These are phyloP conservation scores for Litsea cubeba DNA, from an alignment of 164 flowering plant genomes.

Conservation along the genomic window DNA sequence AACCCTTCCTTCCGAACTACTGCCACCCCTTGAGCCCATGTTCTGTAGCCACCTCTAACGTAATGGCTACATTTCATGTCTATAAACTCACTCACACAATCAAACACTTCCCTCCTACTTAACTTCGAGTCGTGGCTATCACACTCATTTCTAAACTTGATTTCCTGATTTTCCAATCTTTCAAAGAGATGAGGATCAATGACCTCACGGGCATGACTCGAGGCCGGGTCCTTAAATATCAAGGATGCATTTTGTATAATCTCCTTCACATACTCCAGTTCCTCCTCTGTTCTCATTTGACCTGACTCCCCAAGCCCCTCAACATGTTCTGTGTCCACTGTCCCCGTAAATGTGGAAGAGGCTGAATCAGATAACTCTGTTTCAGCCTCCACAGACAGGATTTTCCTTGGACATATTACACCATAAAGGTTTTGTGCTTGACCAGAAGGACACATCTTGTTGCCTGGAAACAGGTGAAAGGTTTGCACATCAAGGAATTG, in stretches of 20 bases:
- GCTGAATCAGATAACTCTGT: slow-evolving; percentile 79
- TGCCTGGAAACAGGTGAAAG: slow-evolving; percentile 35
- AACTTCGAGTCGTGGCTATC: slow-evolving; percentile 21
- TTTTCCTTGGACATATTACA: slow-evolving; percentile 24
- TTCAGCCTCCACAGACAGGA: slow-evolving; percentile 34
- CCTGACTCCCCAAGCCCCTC: slow-evolving; percentile 1
- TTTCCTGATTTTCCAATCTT: slow-evolving; percentile 47
- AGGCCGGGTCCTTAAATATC: slow-evolving; percentile 53
- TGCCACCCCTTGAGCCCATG: slow-evolving; percentile 57
- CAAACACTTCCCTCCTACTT: slow-evolving; percentile 52
- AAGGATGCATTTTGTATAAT: slow-evolving; percentile 43
- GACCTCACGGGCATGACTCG: slow-evolving; percentile 44
- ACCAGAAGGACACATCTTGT: slow-evolving; percentile 40
- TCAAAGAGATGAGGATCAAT: slow-evolving; percentile 60
- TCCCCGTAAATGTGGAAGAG: slow-evolving; percentile 41
- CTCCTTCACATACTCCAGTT: slow-evolving; percentile 56
- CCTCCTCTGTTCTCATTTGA: slow-evolving; percentile 32
- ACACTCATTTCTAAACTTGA: slow-evolving; percentile 7
- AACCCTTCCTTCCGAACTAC: slow-evolving; percentile 52
- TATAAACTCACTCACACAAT: slow-evolving; percentile 67
- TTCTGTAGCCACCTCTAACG: slow-evolving; percentile 43
- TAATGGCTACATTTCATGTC: slow-evolving; percentile 52
- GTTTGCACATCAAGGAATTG: not conserved
- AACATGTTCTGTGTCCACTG: slow-evolving; percentile 15
- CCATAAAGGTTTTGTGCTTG: slow-evolving; percentile 39